Evolutionary conservation across 2,329 filamentous ascomycete species (phyloP).

Genomic region (Leptographium wingfieldii): DNA sequence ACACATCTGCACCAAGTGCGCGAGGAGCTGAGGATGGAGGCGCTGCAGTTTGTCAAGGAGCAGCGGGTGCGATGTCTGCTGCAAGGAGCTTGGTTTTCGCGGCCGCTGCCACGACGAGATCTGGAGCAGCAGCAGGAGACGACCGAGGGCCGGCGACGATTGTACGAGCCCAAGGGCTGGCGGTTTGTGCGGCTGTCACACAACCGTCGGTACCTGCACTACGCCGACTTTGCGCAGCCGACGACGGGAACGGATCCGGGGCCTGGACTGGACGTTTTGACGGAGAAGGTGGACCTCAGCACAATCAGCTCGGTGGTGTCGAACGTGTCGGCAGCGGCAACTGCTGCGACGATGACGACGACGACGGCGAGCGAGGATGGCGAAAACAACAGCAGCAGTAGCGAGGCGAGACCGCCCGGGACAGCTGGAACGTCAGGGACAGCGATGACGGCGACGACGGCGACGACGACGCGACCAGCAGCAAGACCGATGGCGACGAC

Average conservation of each 20-base stretch:
- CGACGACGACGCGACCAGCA: too few relatives aligned
- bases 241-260: slow-evolving; percentile 33
- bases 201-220: slow-evolving; percentile 82
- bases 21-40: slow-evolving; percentile 81
- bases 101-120: slow-evolving; percentile 29
- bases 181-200: slow-evolving; percentile 81
- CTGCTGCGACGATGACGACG: slow-evolving; percentile 23
- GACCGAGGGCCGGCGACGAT: slow-evolving; percentile 19
- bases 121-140: slow-evolving; percentile 20
- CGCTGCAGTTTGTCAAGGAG: slow-evolving; percentile 92
- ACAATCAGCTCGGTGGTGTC: slow-evolving; percentile 88
- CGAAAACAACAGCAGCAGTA: neutral
- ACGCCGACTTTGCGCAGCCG: slow-evolving; percentile 66
- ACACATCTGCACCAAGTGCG: slow-evolving; percentile 81
- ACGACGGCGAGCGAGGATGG: neutral
- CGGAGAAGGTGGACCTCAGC: slow-evolving; percentile 74
- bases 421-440: neutral
- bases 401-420: too few relatives aligned
- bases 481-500: slow-evolving; percentile 22
- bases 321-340: slow-evolving; percentile 62
- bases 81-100: slow-evolving; percentile 75
- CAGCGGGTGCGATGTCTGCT: slow-evolving; percentile 85
- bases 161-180: slow-evolving; percentile 48
- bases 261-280: slow-evolving; percentile 60
- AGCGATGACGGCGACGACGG: slow-evolving; percentile 22